A percentile compares a stretch with the other conserved stretches of the same genome.
phyloP scores from a whole-genome alignment of 331 rosid genomes.

The Pyrus hybrid region DNA sequence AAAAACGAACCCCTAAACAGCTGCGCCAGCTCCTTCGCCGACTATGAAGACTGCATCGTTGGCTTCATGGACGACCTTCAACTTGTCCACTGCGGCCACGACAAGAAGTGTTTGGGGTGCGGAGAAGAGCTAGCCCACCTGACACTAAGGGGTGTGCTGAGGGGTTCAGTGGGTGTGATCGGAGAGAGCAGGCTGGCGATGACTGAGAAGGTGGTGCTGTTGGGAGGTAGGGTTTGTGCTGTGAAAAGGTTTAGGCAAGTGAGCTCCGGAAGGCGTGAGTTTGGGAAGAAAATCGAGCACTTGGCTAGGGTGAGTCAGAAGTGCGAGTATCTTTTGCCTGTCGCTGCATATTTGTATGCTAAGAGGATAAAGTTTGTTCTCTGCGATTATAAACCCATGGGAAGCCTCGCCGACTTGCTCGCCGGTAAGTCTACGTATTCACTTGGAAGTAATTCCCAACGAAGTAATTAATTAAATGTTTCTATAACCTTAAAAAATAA shows the following conservation, averaged over 20 bases:
- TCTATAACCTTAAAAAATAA: background rate
- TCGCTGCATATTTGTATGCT: constrained; percentile 15
- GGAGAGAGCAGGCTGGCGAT: constrained; percentile 20
- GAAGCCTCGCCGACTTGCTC: constrained; percentile 26
- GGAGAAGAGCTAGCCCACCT: constrained; percentile 5
- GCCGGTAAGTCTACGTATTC: background rate
- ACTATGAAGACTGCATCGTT: constrained; percentile 22
- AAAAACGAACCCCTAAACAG: background rate
- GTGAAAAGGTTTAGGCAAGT: constrained; percentile 22
- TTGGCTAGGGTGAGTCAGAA: background rate
- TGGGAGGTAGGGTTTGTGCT: constrained; percentile 13
- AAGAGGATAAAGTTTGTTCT: constrained; percentile 26
- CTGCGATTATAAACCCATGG: constrained; percentile 19
- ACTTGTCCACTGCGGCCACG: constrained; percentile 12
- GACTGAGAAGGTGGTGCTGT: constrained; percentile 23
- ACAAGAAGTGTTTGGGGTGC: constrained; percentile 1
- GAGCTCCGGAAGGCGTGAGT: background rate
- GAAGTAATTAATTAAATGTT: background rate
- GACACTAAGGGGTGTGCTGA: constrained; percentile 14
- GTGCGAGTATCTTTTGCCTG: constrained; percentile 13
- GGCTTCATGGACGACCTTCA: constrained; percentile 21
- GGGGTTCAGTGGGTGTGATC: constrained; percentile 23
- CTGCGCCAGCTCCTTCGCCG: constrained; percentile 7
- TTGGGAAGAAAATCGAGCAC: constrained; percentile 18
- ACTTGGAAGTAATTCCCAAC: background rate